Conservation (phyloP, 257 asterid species). For the Thymus mandschuricus region DNA sequence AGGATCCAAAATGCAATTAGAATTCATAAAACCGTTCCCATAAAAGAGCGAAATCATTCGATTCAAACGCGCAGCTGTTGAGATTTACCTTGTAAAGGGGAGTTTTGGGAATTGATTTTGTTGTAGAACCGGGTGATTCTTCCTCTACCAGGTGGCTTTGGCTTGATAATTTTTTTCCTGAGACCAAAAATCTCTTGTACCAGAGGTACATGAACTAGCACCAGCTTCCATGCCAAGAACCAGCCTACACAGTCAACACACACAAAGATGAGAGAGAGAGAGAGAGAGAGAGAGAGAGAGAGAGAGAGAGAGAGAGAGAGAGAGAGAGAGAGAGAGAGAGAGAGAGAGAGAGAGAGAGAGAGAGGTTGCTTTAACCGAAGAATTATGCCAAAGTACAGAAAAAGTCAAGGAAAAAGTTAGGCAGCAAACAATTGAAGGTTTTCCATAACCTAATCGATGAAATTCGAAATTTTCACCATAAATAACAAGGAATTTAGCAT, state of each 20-base stretch:
- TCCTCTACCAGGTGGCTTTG: slow-evolving; percentile 69
- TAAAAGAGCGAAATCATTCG: not conserved
- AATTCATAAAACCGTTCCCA: slow-evolving; percentile 2
- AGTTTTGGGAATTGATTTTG: slow-evolving; percentile 46
- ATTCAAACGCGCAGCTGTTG: not conserved
- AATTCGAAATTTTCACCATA: slow-evolving; percentile 12
- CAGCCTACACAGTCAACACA: slow-evolving; percentile 55
- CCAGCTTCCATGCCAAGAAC: slow-evolving; percentile 98
- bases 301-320: too few relatives aligned
- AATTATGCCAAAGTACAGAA: slow-evolving; percentile 20
- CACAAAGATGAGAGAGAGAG: not conserved
- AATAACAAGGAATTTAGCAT: not conserved
- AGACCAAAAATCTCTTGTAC: slow-evolving; percentile 93
- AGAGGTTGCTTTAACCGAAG: slow-evolving; percentile 6
- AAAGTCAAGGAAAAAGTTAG: slow-evolving; percentile 11
- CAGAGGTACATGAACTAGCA: slow-evolving; percentile 89
- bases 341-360: too few relatives aligned
- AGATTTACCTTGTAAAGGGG: slow-evolving; percentile 46
- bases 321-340: too few relatives aligned
- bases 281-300: slow-evolving; percentile 1
- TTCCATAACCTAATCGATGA: not conserved
- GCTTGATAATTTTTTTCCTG: slow-evolving; percentile 60
- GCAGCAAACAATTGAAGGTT: slow-evolving; percentile 6
- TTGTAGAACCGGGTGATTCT: slow-evolving; percentile 73
- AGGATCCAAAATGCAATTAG: not conserved